Evolutionary conservation across 345 rosid genomes (phyloP).

Genomic region (Salix viminalis): DNA sequence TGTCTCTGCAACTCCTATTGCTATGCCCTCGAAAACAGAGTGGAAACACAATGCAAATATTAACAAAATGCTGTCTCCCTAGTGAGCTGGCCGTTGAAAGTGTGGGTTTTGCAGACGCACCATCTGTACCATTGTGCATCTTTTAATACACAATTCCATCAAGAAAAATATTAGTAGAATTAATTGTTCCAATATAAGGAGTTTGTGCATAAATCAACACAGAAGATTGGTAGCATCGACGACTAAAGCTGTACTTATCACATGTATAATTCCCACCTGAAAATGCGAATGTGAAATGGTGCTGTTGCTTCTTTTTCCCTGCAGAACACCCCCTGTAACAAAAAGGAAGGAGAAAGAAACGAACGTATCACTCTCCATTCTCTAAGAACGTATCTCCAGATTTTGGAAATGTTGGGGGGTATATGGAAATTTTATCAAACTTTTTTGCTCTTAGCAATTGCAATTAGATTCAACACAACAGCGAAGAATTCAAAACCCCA

Average conservation of each 20-base stretch:
- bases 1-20: constrained; percentile 65
- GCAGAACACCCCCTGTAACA: constrained; percentile 23
- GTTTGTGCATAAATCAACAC: no score
- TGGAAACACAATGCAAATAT: constrained; percentile 82
- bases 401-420: not conserved
- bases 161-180: not conserved
- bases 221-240: no score
- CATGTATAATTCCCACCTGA: constrained; percentile 12
- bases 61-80: constrained; percentile 68
- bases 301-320: constrained; percentile 20
- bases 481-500: no score
- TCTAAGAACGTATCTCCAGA: not conserved
- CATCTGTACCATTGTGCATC: constrained; percentile 17
- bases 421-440: not conserved
- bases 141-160: constrained; percentile 3
- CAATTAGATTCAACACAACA: no score
- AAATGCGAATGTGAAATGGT: constrained; percentile 7
- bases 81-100: constrained; percentile 35
- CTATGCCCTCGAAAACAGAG: constrained; percentile 83
- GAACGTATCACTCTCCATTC: not conserved
- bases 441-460: not conserved
- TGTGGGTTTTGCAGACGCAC: constrained; percentile 14
- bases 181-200: not conserved
- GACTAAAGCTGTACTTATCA: no score
- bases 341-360: not conserved